phyloP scores from a whole-genome alignment of 2,329 filamentous ascomycete genomes.

The Phialophora macrospora region DNA sequence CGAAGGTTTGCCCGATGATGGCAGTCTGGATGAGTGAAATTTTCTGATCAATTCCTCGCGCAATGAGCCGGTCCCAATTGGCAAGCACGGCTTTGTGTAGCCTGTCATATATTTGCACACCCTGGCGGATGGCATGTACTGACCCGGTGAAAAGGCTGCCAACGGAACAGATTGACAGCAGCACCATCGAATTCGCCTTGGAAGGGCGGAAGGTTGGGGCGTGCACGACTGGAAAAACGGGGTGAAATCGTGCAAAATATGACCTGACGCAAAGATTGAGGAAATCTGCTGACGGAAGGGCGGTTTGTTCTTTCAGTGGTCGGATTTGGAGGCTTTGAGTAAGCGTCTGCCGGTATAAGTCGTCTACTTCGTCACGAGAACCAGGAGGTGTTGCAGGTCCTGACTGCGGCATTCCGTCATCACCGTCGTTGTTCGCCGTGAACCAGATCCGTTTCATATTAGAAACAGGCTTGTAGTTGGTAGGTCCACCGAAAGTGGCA shows the following conservation, averaged over 20 bases:
- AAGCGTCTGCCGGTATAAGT: conserved; percentile 34
- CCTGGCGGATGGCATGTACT: conserved; percentile 40
- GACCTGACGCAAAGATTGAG: conserved; percentile 36
- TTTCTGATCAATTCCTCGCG: conserved; percentile 34
- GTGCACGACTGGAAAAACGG: conserved; percentile 36
- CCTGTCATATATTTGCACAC: conserved; percentile 42
- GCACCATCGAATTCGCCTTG: conserved; percentile 41
- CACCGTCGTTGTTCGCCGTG: conserved; percentile 22
- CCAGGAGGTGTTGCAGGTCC: conserved; percentile 31
- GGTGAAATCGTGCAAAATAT: conserved; percentile 36
- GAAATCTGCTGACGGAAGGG: conserved; percentile 35
- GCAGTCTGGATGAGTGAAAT: conserved; percentile 42
- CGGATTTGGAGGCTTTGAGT: conserved; percentile 36
- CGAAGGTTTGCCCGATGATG: conserved; percentile 43
- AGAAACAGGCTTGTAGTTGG: conserved; percentile 19
- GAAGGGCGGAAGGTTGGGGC: conserved; percentile 37
- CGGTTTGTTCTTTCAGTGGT: conserved; percentile 27
- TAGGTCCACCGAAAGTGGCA: conserved; percentile 15
- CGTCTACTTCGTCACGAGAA: conserved; percentile 35
- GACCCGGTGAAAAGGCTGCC: conserved; percentile 47
- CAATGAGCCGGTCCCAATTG: conserved; percentile 41
- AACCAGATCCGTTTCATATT: conserved; percentile 34
- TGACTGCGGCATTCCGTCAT: conserved; percentile 27
- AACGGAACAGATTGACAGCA: conserved; percentile 48
- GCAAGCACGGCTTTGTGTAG: conserved; percentile 44